Evolutionary conservation across 1,284 basidiomycete species (phyloP), one percentile per base, ranked within the genome.

Genomic region (Gymnopus androsaceus): DNA sequence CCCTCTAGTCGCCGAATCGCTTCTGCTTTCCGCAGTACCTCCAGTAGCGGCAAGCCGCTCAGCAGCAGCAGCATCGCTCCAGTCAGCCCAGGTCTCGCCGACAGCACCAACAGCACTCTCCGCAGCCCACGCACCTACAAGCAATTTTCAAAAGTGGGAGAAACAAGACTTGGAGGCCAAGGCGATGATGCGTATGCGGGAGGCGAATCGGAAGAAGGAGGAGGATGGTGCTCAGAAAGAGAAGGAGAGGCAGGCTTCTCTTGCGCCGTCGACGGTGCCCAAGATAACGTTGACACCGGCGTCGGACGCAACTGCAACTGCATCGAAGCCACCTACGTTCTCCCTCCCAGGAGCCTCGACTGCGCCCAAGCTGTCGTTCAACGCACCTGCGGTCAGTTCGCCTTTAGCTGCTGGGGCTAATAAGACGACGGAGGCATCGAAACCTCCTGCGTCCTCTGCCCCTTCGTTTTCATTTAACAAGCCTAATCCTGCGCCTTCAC

Each of bases 101-200:
- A 82, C 57, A 84, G 79, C 60, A 83, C 85, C 11, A 83, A 81
- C 51, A 54, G n/a, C n/a, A n/a, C n/a, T n/a, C n/a, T 61, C 66
- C 46, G 66, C 14, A 71, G 67, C 55, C 69, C 78, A 46, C 70
- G 76, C 28, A 64, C 70, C 23, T 74, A 74, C 15, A 78, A 79
- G 60, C 77, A 78, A 6, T 86, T 83, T 61, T 87, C 87, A 1
- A 90, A 88, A 68, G n/a, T 89, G 87, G 86, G 89, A 91, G 68
- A 91, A 90, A 60, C 88, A 91, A 66, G 88, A 91, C 63, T 67
- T 88, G 34, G 88, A 91, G 62, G 89, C 88, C 3, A 80, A 81
- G 48, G 85, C 88, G n/a, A 85, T 91, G 79, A 78, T 80, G 64
- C 82, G 76, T 61, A 78, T 88, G 63, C 74, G 85, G 42, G 78